Conservation (phyloP, 768 basidiomycete genomes). For the Trametes coccinea region DNA sequence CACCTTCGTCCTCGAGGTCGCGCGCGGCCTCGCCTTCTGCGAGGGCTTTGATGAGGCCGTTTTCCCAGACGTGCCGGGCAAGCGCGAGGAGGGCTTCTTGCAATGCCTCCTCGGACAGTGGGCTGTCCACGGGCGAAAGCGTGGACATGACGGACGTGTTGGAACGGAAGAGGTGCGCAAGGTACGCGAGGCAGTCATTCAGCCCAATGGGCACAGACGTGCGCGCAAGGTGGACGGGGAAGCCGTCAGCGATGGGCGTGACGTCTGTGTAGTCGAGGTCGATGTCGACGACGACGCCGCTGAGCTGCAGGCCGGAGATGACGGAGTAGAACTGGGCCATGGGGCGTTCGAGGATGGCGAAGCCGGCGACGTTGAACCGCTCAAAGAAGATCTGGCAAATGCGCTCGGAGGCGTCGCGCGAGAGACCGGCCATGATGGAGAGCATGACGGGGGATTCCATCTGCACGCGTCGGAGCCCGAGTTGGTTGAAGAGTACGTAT, state of each 20-base stretch:
- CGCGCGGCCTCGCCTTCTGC: conserved; percentile 60
- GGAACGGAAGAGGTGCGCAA: conserved; percentile 68
- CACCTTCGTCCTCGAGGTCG: conserved; percentile 53
- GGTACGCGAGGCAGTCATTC: conserved; percentile 70
- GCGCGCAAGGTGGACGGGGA: conserved; percentile 55
- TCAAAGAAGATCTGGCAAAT: conserved; percentile 89
- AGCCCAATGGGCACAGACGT: conserved; percentile 65
- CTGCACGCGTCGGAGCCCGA: conserved; percentile 77
- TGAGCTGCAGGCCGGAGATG: conserved; percentile 42
- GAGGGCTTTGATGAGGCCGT: conserved; percentile 70
- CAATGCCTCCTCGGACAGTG: conserved; percentile 47
- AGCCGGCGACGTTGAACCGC: conserved; percentile 85
- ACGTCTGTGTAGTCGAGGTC: conserved; percentile 76
- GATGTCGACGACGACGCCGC: conserved; percentile 81
- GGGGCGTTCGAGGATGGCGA: conserved; percentile 79
- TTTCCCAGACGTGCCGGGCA: conserved; percentile 61
- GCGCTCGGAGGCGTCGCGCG: conserved; percentile 66
- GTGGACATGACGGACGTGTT: conserved; percentile 65
- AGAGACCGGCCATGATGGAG: conserved; percentile 63
- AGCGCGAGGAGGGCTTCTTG: conserved; percentile 59
- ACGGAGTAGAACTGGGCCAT: conserved; percentile 82
- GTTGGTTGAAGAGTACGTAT: conserved; percentile 71
- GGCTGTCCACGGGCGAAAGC: conserved; percentile 53
- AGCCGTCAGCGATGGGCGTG: conserved; percentile 74
- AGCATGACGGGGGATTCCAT: conserved; percentile 88